These are phyloP conservation scores for Serendipita sp. DNA, from an alignment of 768 basidiomycete genomes.

Conservation along the genomic window DNA sequence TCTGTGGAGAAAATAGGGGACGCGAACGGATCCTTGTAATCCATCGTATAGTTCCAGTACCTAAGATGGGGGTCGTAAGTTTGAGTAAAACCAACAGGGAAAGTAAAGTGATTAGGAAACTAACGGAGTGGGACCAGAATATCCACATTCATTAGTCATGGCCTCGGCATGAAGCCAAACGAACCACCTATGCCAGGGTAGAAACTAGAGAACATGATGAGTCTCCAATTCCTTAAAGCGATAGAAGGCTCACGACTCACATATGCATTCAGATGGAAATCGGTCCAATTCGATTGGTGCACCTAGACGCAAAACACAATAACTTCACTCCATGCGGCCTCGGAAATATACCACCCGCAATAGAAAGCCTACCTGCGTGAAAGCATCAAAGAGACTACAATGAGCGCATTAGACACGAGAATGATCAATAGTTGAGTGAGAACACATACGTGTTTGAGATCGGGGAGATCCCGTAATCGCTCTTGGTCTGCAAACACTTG, in stretches of 20 bases:
- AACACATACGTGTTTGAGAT: neutral
- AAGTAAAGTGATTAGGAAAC: neutral
- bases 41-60: constrained; percentile 4
- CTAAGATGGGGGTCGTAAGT: neutral
- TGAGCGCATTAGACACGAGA: neutral
- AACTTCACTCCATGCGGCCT: neutral
- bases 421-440: neutral
- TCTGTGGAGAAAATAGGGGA: neutral
- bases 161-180: neutral
- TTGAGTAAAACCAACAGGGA: too few relatives aligned
- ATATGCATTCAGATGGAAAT: constrained; percentile 1
- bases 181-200: constrained; percentile 5
- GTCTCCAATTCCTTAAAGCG: neutral
- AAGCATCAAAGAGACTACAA: neutral
- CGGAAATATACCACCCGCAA: too few relatives aligned
- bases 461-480: neutral
- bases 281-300: neutral
- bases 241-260: neutral
- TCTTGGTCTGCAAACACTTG: neutral
- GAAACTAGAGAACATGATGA: neutral
- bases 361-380: neutral
- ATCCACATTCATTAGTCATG: neutral
- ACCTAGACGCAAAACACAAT: neutral
- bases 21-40: constrained; percentile 3
- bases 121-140: neutral